Evolutionary conservation across 73 alveolate genomes (phyloP), one percentile per base, ranked within the genome.

Genomic region (Durusdinium trenchii): DNA sequence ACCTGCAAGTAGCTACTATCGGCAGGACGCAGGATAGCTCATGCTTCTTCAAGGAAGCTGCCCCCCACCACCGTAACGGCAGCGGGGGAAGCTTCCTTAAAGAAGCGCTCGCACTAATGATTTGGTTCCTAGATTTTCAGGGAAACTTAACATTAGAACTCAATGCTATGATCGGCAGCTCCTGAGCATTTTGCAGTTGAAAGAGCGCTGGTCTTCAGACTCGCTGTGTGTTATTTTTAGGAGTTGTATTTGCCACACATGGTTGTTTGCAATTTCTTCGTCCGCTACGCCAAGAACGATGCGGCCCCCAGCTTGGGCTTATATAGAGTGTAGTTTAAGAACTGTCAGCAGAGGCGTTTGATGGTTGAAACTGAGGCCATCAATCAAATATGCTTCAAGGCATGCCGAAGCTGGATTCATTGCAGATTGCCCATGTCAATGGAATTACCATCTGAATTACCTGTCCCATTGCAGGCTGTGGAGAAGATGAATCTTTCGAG

Each of bases 351-450:
- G 69, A 32, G 42, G 50, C 7, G 32, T 75, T n/a, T 46, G 32
- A n/a, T 26, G 6, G n/a, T n/a, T n/a, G 16, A 10, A 14, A 28
- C 54, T 23, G 51, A 90, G 96, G 96, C 96, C 40, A 90, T 90
- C 71, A 90, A 90, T 32, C 96, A 90, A 51, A 90, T 90, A 40
- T 90, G 96, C 96, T 90, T 90, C 96, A 90, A 90, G 96, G 96
- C 96, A 45, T 28, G 61, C 54, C 60, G 12, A 47, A n/a, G 71
- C 5, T 26, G 60, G 6, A 12, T n/a, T 10, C 18, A 16, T 86
- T 57, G 28, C 71, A 45, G 30, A 35, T 23, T 42, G 40, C 10
- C 12, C 54, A 14, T 12, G 48, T 75, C 30, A 10, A n/a, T 36
- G 28, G 26, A 6, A 40, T 75, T 32, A 9, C 79, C 12, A 23